Conservation (phyloP, 768 basidiomycete genomes). For the Leccinum subtestaceum region DNA sequence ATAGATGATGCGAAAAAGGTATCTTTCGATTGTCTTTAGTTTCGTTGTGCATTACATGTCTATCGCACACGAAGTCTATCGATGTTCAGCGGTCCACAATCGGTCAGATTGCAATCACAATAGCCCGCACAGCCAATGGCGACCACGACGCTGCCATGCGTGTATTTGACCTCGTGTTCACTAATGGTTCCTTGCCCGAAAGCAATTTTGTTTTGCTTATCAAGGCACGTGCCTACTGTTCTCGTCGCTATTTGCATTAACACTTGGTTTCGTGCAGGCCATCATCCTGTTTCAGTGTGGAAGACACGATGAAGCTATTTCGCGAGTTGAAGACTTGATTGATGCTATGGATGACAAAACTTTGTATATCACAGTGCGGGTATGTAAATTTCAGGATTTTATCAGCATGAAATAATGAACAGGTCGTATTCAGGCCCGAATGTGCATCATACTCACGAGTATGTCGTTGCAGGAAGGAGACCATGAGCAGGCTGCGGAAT, state of each 20-base stretch:
- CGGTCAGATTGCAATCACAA: no score
- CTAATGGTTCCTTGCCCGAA: not conserved
- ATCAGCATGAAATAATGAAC: not conserved
- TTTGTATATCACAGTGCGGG: not conserved
- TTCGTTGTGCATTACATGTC: no score
- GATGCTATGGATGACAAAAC: not conserved
- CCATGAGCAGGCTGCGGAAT: not conserved
- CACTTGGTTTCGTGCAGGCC: not conserved
- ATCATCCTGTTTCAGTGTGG: conserved; percentile 7
- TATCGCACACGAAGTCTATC: no score
- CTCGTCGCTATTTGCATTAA: fast-evolving
- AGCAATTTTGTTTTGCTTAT: conserved; percentile 7
- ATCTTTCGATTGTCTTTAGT: no score
- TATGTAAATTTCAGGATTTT: not conserved
- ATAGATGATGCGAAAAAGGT: no score
- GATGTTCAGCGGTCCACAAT: no score
- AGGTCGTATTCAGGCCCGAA: not conserved
- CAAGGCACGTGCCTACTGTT: not conserved
- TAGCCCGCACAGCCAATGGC: no score
- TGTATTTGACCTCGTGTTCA: no score
- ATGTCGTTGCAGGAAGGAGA: not conserved
- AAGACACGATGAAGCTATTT: not conserved
- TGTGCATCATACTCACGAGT: not conserved
- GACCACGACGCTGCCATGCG: no score
- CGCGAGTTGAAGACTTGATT: conserved; percentile 2